Evolutionary conservation across 257 asterid species (phyloP).

Genomic region (Scutellaria galericulata): DNA sequence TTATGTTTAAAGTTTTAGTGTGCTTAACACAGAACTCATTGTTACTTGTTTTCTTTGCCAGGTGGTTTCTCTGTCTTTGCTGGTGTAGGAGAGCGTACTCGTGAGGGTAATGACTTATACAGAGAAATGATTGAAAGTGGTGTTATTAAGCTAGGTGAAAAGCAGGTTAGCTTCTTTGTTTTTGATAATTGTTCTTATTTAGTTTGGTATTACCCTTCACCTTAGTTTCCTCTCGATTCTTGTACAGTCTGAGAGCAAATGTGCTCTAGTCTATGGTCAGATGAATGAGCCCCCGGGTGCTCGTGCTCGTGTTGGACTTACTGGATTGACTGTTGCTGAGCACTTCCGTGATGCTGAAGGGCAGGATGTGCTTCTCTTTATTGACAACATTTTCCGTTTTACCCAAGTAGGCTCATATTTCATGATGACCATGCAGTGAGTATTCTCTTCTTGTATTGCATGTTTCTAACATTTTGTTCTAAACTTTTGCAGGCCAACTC

Average conservation of each 20-base stretch:
- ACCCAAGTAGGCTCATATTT: slow-evolving; percentile 64
- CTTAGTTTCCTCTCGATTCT: neutral
- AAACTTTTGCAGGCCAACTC: slow-evolving; percentile 77
- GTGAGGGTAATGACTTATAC: slow-evolving; percentile 98
- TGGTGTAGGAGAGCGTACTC: slow-evolving; percentile 98
- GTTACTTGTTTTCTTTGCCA: slow-evolving; percentile 37
- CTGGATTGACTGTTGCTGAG: slow-evolving; percentile 97
- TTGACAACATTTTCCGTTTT: slow-evolving; percentile 96
- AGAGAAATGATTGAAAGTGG: slow-evolving; percentile 99
- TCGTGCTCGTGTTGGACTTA: slow-evolving; percentile 99
- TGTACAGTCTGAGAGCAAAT: slow-evolving; percentile 84
- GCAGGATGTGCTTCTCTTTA: slow-evolving; percentile 98
- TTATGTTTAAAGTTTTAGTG: neutral
- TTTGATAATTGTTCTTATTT: neutral
- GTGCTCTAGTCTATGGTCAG: slow-evolving; percentile 98
- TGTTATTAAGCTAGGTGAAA: slow-evolving; percentile 96
- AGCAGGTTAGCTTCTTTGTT: slow-evolving; percentile 64
- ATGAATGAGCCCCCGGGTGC: slow-evolving; percentile 99
- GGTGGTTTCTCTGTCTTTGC: slow-evolving; percentile 99
- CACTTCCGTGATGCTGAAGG: slow-evolving; percentile 99
- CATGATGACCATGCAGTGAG: neutral
- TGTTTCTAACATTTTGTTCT: slow-evolving; percentile 7
- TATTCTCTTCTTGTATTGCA: neutral
- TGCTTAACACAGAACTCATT: slow-evolving; percentile 21
- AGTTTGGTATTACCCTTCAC: slow-evolving; percentile 1